Conservation (phyloP, 495 filamentous ascomycete genomes). For the Xylaria cubensis region DNA sequence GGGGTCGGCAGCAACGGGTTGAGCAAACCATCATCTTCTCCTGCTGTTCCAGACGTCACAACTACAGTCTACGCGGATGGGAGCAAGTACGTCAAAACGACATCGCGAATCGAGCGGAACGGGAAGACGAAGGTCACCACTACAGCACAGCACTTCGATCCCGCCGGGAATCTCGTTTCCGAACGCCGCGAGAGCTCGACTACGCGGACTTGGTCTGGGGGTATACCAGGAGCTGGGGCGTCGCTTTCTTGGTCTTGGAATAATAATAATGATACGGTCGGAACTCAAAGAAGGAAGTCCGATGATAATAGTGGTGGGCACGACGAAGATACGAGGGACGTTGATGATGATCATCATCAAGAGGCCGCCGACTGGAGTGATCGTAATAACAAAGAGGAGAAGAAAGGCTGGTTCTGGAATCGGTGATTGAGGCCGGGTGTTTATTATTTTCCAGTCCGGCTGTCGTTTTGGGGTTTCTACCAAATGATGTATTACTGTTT, state of each 20-base stretch:
- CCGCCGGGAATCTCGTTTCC: slow-evolving; percentile 31
- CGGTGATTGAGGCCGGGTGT: slow-evolving; percentile 20
- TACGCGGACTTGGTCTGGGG: slow-evolving; percentile 17
- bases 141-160: slow-evolving; percentile 26
- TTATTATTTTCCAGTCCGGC: not conserved
- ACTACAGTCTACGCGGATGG: slow-evolving; percentile 33
- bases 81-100: slow-evolving; percentile 32
- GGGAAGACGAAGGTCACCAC: slow-evolving; percentile 26
- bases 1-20: not conserved
- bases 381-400: slow-evolving; percentile 27
- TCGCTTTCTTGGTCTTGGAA: slow-evolving; percentile 22
- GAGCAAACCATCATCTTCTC: not conserved
- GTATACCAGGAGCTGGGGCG: not conserved
- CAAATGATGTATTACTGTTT: not conserved
- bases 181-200: slow-evolving; percentile 14
- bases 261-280: not conserved
- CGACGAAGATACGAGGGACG: slow-evolving; percentile 6
- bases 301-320: not conserved
- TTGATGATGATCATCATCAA: not conserved
- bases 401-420: slow-evolving; percentile 45
- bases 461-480: not conserved
- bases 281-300: not conserved
- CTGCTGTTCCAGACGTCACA: slow-evolving; percentile 11
- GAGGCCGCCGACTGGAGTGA: not conserved
- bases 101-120: slow-evolving; percentile 10